Conservation (phyloP, 805 yeast species). For the Saturnispora diversa region DNA sequence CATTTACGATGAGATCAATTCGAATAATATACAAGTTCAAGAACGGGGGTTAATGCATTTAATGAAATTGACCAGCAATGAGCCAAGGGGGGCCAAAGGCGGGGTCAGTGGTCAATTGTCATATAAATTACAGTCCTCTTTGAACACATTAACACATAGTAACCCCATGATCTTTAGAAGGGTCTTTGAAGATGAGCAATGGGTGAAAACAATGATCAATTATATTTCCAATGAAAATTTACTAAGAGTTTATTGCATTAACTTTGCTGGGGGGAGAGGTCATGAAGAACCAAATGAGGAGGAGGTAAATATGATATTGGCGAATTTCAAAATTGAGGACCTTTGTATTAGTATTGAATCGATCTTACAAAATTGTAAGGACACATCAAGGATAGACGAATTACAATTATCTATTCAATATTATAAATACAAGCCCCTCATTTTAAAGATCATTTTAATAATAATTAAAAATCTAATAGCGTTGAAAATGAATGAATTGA, state of each 20-base stretch:
- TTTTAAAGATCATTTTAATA: slow-evolving; percentile 20
- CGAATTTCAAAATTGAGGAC: slow-evolving; percentile 19
- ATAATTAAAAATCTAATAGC: slow-evolving; percentile 13
- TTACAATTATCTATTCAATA: slow-evolving; percentile 26
- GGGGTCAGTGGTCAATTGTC: slow-evolving; percentile 14
- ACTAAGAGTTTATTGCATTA: slow-evolving; percentile 21
- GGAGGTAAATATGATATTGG: slow-evolving; percentile 12
- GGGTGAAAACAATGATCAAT: slow-evolving; percentile 13
- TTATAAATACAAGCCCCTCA: slow-evolving; percentile 21
- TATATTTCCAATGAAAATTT: slow-evolving; percentile 25
- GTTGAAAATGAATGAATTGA: slow-evolving; percentile 12
- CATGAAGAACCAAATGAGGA: slow-evolving; percentile 3
- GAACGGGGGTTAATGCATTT: slow-evolving; percentile 18
- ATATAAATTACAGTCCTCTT: slow-evolving; percentile 19
- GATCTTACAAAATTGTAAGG: slow-evolving; percentile 19
- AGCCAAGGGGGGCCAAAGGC: no score
- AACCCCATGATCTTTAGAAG: slow-evolving; percentile 20
- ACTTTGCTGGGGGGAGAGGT: slow-evolving; percentile 12
- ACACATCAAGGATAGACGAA: slow-evolving; percentile 24
- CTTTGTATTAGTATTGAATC: slow-evolving; percentile 21
- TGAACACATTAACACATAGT: slow-evolving; percentile 21
- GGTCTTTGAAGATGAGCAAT: slow-evolving; percentile 16
- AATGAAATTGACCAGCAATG: slow-evolving; percentile 2
- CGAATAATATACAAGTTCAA: slow-evolving; percentile 19
- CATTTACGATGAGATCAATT: slow-evolving; percentile 21